Conservation (phyloP, 2,329 filamentous ascomycete species). For the Tolypocladium tropicale region DNA sequence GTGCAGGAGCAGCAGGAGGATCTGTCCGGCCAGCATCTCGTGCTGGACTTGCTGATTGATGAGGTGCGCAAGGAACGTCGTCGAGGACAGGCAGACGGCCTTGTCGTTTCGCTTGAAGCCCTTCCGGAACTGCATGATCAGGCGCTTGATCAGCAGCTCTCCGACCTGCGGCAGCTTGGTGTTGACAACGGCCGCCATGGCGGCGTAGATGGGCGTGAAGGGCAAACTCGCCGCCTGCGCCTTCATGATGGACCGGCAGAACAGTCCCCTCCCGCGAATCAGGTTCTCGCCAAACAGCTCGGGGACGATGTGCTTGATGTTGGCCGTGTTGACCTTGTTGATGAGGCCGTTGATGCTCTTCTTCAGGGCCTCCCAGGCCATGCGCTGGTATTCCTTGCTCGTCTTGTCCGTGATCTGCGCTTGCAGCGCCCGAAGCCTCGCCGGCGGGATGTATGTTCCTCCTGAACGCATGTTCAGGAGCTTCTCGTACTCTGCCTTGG, state of each 20-base stretch:
- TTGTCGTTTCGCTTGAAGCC: conserved; percentile 96
- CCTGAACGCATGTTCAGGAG: conserved; percentile 87
- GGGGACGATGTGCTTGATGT: conserved; percentile 95
- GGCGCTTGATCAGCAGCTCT: conserved; percentile 73
- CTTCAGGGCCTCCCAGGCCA: conserved; percentile 98
- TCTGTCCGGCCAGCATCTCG: conserved; percentile 88
- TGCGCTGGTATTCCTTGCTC: conserved; percentile 94
- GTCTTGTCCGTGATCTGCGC: conserved; percentile 94
- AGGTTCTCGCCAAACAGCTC: conserved; percentile 94
- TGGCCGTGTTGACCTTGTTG: conserved; percentile 97
- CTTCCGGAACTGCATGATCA: conserved; percentile 90
- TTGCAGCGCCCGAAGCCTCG: conserved; percentile 80
- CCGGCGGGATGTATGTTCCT: conserved; percentile 92
- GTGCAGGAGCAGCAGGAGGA: conserved; percentile 80
- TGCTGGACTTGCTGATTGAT: conserved; percentile 95
- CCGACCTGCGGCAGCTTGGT: conserved; percentile 94
- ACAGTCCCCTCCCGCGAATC: conserved; percentile 79
- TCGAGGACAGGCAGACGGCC: conserved; percentile 84
- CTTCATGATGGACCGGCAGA: conserved; percentile 97
- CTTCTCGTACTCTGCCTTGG: conserved; percentile 90
- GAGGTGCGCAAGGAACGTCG: conserved; percentile 88
- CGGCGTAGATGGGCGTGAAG: conserved; percentile 92
- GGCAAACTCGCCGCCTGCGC: conserved; percentile 91
- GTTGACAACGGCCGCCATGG: conserved; percentile 93
- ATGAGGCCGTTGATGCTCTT: conserved; percentile 98